Conservation (phyloP, 306 rosid genomes). For the Lupinus albus region DNA sequence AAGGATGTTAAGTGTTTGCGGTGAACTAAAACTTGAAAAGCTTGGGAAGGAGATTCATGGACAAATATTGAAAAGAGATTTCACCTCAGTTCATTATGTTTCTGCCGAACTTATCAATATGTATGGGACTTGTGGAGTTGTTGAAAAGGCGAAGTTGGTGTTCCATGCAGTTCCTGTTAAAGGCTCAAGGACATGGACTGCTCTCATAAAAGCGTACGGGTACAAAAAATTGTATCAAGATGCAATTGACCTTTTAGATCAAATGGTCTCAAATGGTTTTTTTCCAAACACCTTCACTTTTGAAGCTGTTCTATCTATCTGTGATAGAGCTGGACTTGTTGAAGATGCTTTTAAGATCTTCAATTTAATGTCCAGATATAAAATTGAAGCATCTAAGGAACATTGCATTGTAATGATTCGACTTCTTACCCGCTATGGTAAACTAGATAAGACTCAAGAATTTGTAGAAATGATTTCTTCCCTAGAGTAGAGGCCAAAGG, state of each 20-base stretch:
- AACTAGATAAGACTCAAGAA: slow-evolving; percentile 62
- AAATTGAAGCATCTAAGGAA: slow-evolving; percentile 59
- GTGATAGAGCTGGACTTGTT: slow-evolving; percentile 68
- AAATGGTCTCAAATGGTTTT: slow-evolving; percentile 52
- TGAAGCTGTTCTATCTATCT: slow-evolving; percentile 57
- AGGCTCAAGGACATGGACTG: slow-evolving; percentile 86
- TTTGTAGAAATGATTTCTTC: slow-evolving; percentile 57
- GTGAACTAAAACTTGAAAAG: slow-evolving; percentile 50
- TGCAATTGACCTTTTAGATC: slow-evolving; percentile 59
- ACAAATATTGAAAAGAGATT: slow-evolving; percentile 63
- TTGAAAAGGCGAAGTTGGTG: slow-evolving; percentile 54
- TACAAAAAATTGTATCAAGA: slow-evolving; percentile 49
- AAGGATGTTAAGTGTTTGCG: slow-evolving; percentile 62
- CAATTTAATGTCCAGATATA: slow-evolving; percentile 57
- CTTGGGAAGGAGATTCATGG: slow-evolving; percentile 82
- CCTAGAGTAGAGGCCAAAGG: slow-evolving; percentile 30
- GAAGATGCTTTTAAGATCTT: slow-evolving; percentile 64
- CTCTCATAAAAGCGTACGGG: slow-evolving; percentile 67
- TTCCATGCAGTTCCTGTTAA: slow-evolving; percentile 58
- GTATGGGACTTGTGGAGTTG: slow-evolving; percentile 63
- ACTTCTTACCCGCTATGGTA: slow-evolving; percentile 75
- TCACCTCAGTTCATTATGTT: slow-evolving; percentile 59
- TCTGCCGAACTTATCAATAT: slow-evolving; percentile 59
- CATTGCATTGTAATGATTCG: slow-evolving; percentile 56
- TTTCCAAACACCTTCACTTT: slow-evolving; percentile 73